Percentiles rank a stretch among this genome's conserved stretches.
Evolutionary conservation across 441 rosid species (phyloP).

Genomic region (Theobroma grandiflorum): DNA sequence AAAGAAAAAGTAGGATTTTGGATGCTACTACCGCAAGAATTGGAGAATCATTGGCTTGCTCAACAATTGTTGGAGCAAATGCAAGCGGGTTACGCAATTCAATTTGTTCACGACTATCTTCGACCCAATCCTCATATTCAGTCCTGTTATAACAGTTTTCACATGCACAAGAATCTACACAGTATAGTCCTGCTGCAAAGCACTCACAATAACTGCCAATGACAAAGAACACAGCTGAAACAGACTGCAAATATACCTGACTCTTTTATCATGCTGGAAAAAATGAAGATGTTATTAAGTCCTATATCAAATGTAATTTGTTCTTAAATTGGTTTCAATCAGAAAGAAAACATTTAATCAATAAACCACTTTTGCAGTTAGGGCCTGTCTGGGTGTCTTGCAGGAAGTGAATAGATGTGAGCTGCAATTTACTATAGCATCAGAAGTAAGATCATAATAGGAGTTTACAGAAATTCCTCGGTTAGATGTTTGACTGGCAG

Average conservation of each 20-base stretch:
- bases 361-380: neutral
- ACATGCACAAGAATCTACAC: slow-evolving; percentile 54
- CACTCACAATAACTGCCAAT: slow-evolving; percentile 68
- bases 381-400: neutral
- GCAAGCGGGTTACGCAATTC: slow-evolving; percentile 62
- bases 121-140: slow-evolving; percentile 49
- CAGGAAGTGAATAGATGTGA: neutral
- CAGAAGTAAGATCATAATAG: neutral
- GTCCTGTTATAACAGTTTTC: slow-evolving; percentile 52
- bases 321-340: neutral
- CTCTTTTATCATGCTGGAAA: neutral
- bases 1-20: neutral
- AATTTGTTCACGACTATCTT: slow-evolving; percentile 35
- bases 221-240: slow-evolving; percentile 28
- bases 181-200: slow-evolving; percentile 57
- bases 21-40: slow-evolving; percentile 35
- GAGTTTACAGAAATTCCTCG: neutral
- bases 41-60: slow-evolving; percentile 29
- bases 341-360: neutral
- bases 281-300: neutral
- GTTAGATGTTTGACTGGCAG: neutral
- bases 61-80: slow-evolving; percentile 55
- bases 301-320: neutral
- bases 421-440: neutral
- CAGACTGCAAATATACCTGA: slow-evolving; percentile 6